Evolutionary conservation across 2,329 filamentous ascomycete species (phyloP), one percentile per base, ranked within the genome.

Genomic region (Fusarium mundagurra): DNA sequence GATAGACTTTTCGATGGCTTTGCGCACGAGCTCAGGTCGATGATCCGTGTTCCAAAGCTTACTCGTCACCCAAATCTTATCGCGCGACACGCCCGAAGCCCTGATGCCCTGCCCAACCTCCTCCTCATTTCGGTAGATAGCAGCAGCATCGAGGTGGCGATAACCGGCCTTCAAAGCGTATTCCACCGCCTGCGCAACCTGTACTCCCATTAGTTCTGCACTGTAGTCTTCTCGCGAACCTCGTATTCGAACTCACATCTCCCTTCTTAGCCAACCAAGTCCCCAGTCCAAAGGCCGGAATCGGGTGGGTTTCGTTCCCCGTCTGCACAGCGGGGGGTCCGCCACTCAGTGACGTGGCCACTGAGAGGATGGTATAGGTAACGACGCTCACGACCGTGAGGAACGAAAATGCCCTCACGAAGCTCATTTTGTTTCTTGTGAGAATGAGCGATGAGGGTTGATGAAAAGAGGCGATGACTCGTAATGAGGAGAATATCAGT

Each of bases 121-220:
- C 7, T 79, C 77, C 71, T 88, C 90, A 77, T 92, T 92, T 77
- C 88, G 88, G 78, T 93, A 93, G 48, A 89, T 89, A 65, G 91
- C 85, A 50, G 82, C 81, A 9, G 88, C 89, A 78, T 88, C 87
- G 71, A 90, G 87, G 75, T 90, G 88, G 43, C 87, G 83, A 80
- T 90, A 90, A 33, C 89, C 89, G 22, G 81, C 77, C 71, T 83
- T 83, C 24, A 90, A 82, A 18, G 88, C 88, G 41, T 83, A 83
- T 74, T 88, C 86, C 65, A 91, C 89, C 29, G 90, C 89, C n/a
- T 64, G 61, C 24, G 64, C 69, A 41, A 77, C 78, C 71, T 79
- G 13, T 17, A 18, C 2, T 12, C 13, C 3, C 1, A 16, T 69
- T 4, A 69, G 34, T 17, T 10, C 9, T 9, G 8, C 1, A 9